phyloP scores from a whole-genome alignment of 306 rosid genomes.

The Lithocarpus polystachyus region DNA sequence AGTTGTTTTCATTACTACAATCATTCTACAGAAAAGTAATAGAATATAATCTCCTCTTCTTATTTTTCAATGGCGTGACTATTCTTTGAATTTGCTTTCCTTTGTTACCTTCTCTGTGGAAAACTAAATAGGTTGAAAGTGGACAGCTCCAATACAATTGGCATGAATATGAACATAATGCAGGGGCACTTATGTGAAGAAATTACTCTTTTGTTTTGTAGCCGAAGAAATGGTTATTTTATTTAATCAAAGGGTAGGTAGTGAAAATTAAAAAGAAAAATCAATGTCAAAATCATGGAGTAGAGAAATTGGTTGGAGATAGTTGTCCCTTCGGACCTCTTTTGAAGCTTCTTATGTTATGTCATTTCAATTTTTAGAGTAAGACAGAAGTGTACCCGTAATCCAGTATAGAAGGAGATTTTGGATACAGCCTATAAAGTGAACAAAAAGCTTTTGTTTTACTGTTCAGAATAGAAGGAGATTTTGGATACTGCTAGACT shows the following conservation, averaged over 20 bases:
- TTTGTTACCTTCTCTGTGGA: no score
- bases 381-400: no score
- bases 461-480: neutral
- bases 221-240: neutral
- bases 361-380: neutral
- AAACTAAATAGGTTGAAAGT: no score
- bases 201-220: neutral
- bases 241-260: neutral
- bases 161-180: no score
- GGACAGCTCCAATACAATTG: no score
- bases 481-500: slow-evolving; percentile 9
- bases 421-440: slow-evolving; percentile 27
- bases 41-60: neutral
- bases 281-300: neutral
- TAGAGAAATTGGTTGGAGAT: neutral
- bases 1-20: no score
- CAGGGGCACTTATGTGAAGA: neutral
- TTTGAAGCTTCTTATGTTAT: neutral
- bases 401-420: neutral
- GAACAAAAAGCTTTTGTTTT: neutral
- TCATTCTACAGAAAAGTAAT: neutral
- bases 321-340: neutral
- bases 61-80: neutral
- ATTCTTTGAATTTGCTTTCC: no score
- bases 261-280: neutral